Conservation (phyloP, 371 early-diverging fungal species). For the Rhizomucor miehei region DNA sequence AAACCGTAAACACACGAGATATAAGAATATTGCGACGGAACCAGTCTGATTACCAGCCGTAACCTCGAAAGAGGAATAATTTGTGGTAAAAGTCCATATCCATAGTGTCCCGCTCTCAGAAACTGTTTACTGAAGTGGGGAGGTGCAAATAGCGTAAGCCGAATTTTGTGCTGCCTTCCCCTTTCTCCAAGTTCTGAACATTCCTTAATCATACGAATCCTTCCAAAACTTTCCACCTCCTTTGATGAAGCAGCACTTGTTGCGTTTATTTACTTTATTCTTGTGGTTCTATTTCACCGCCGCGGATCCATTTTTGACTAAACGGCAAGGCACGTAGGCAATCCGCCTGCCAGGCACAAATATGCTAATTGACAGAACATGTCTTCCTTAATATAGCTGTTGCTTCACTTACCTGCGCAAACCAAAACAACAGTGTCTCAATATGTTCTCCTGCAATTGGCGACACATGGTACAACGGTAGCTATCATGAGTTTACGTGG, state of each 20-base stretch:
- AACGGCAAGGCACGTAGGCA: slow-evolving; percentile 6
- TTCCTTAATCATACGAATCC: neutral
- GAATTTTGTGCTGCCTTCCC: too few species aligned
- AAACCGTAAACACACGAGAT: too few species aligned
- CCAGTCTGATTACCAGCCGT: too few species aligned
- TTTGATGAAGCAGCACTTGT: slow-evolving; percentile 1
- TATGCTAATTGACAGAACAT: neutral
- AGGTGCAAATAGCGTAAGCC: too few species aligned
- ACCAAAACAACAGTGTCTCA: slow-evolving; percentile 24
- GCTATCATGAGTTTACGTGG: slow-evolving; percentile 40
- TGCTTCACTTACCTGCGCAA: slow-evolving; percentile 31
- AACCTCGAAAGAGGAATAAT: too few species aligned
- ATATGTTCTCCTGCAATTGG: slow-evolving; percentile 30
- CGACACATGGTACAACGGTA: slow-evolving; percentile 38
- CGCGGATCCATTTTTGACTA: neutral
- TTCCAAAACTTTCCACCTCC: neutral
- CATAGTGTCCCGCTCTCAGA: too few species aligned
- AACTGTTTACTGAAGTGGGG: too few species aligned
- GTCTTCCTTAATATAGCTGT: slow-evolving; percentile 18
- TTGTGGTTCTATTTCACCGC: neutral
- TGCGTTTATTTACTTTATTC: neutral
- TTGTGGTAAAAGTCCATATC: too few species aligned
- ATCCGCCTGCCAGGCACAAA: neutral
- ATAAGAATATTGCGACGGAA: too few species aligned
- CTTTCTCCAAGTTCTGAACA: too few species aligned